A percentile compares a stretch with the other conserved stretches of the same genome.
phyloP scores from a whole-genome alignment of 371 early-diverging fungal species.

The Syncephalastrum monosporum region DNA sequence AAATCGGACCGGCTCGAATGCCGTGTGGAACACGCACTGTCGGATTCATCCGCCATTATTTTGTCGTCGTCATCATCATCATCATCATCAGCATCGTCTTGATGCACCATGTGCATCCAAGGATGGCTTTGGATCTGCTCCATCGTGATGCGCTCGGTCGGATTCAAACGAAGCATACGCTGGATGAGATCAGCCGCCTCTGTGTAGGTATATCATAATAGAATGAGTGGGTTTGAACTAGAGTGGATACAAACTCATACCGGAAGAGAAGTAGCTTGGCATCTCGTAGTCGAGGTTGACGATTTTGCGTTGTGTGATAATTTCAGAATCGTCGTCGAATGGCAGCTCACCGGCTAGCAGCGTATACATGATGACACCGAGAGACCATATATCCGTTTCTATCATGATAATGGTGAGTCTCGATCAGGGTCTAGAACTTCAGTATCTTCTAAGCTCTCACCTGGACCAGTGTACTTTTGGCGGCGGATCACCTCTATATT shows the following conservation, averaged over 20 bases:
- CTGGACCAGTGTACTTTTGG: slow-evolving; percentile 75
- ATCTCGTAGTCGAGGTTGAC: slow-evolving; percentile 69
- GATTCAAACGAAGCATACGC: slow-evolving; percentile 62
- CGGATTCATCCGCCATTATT: slow-evolving; percentile 22
- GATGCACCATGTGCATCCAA: slow-evolving; percentile 54
- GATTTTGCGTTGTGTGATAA: slow-evolving; percentile 68
- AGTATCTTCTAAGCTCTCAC: slow-evolving; percentile 24
- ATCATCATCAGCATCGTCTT: too few relatives aligned
- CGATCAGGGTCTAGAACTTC: not conserved
- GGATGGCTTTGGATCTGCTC: slow-evolving; percentile 65
- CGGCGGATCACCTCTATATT: slow-evolving; percentile 64
- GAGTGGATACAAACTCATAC: slow-evolving; percentile 18
- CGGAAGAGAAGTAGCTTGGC: slow-evolving; percentile 58
- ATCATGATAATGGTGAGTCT: slow-evolving; percentile 1
- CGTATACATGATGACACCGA: slow-evolving; percentile 81
- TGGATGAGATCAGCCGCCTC: slow-evolving; percentile 47
- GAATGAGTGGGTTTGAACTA: not conserved
- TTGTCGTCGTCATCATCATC: slow-evolving; percentile 30
- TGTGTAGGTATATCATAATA: slow-evolving; percentile 1
- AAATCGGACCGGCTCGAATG: slow-evolving; percentile 23
- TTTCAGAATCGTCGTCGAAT: slow-evolving; percentile 80
- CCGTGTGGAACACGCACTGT: slow-evolving; percentile 22
- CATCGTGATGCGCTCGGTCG: slow-evolving; percentile 61
- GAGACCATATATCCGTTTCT: slow-evolving; percentile 85
- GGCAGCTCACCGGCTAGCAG: slow-evolving; percentile 76